Conservation (phyloP, 495 filamentous ascomycete genomes). For the Neohortaea acidophila region DNA sequence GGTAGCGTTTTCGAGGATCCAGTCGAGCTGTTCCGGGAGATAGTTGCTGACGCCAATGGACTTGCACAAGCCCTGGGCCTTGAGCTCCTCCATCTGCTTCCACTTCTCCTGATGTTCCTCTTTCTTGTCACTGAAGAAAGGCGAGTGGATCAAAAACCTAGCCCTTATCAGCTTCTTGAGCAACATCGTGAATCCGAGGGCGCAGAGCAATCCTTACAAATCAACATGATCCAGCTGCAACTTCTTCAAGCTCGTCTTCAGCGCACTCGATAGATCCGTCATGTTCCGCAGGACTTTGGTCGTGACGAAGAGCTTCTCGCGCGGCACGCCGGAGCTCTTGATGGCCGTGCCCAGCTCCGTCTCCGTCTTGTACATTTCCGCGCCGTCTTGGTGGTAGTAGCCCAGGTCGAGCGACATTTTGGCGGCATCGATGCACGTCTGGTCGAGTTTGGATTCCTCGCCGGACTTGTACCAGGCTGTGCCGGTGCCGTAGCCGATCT, state of each 20-base stretch:
- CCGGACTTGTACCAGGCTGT: conserved; percentile 44
- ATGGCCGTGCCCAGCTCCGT: conserved; percentile 60
- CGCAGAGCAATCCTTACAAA: conserved; percentile 31
- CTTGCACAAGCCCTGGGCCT: conserved; percentile 51
- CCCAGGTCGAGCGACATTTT: conserved; percentile 54
- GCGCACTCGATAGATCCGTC: conserved; percentile 45
- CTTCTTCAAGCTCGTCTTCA: conserved; percentile 56
- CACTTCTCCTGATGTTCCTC: conserved; percentile 53
- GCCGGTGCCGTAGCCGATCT: conserved; percentile 62
- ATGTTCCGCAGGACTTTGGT: conserved; percentile 55
- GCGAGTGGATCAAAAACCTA: conserved; percentile 65
- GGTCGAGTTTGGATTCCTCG: conserved; percentile 31
- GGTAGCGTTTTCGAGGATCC: conserved; percentile 48
- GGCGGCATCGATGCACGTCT: conserved; percentile 41
- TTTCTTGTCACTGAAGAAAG: conserved; percentile 50
- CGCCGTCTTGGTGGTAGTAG: conserved; percentile 65
- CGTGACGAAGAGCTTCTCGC: conserved; percentile 58
- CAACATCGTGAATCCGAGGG: not conserved
- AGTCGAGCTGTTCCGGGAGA: conserved; percentile 49
- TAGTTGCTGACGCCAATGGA: conserved; percentile 82
- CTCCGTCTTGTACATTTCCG: conserved; percentile 74
- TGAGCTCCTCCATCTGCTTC: conserved; percentile 62
- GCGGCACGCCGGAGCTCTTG: conserved; percentile 45
- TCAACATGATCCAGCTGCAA: conserved; percentile 70
- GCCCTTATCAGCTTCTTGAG: not conserved